Evolutionary conservation across 1,139 yeast genomes (phyloP).

Genomic region (Zygoascus hellenicus): DNA sequence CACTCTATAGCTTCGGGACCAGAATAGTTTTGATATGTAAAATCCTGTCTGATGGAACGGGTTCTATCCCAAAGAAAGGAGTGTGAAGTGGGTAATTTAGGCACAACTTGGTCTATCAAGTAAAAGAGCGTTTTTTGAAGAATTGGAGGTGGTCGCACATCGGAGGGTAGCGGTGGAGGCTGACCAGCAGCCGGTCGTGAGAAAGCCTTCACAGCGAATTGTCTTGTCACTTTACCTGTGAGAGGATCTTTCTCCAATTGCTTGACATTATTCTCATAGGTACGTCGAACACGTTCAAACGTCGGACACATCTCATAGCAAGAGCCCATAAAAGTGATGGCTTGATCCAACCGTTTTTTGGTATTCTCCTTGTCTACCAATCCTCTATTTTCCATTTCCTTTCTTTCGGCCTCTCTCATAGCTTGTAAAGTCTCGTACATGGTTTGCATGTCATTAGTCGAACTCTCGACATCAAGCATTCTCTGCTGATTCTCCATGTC

Average conservation of each 20-base stretch:
- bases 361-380: constrained; percentile 85
- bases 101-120: constrained; percentile 57
- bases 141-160: constrained; percentile 87
- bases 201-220: constrained; percentile 81
- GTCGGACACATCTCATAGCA: constrained; percentile 94
- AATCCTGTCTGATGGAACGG: constrained; percentile 95
- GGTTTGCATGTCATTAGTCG: constrained; percentile 42
- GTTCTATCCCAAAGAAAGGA: constrained; percentile 98
- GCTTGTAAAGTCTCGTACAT: constrained; percentile 53
- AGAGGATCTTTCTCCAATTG: constrained; percentile 59
- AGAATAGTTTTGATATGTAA: constrained; percentile 87
- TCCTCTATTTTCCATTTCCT: constrained; percentile 67
- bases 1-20: constrained; percentile 95
- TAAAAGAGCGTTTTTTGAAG: constrained; percentile 61
- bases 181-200: constrained; percentile 98
- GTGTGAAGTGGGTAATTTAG: constrained; percentile 74
- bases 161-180: constrained; percentile 96
- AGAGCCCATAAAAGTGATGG: constrained; percentile 80
- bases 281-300: constrained; percentile 84
- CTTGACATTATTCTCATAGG: constrained; percentile 82
- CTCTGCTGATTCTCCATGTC: constrained; percentile 49
- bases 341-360: constrained; percentile 76
- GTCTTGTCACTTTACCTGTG: constrained; percentile 57
- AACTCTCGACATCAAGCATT: constrained; percentile 41
- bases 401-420: constrained; percentile 72